These are phyloP conservation scores for Penicillium decumbens DNA, from an alignment of 2,329 filamentous ascomycete genomes.

Conservation along the genomic window DNA sequence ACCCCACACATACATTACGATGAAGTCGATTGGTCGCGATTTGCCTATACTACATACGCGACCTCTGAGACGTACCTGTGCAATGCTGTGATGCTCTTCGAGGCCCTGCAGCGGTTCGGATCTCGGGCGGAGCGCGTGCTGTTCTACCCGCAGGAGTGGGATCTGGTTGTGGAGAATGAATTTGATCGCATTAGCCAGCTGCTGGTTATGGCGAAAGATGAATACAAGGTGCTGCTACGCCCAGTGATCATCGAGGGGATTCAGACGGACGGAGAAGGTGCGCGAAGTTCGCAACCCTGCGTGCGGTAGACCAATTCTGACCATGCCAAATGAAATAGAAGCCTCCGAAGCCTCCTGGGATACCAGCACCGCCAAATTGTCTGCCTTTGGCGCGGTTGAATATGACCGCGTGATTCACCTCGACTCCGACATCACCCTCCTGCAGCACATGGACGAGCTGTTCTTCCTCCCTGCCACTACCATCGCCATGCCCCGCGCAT, in stretches of 20 bases:
- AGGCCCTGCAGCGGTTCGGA: conserved; percentile 37
- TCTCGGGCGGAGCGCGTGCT: conserved; percentile 40
- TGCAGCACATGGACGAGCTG: conserved; percentile 64
- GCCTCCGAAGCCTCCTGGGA: conserved; percentile 52
- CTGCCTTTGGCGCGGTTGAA: conserved; percentile 63
- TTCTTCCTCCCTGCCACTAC: conserved; percentile 60
- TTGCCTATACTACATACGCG: conserved; percentile 44
- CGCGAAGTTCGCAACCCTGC: conserved; percentile 11
- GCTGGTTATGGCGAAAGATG: conserved; percentile 46
- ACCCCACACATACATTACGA: conserved; percentile 30
- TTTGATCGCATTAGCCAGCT: conserved; percentile 43
- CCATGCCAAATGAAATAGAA: conserved; percentile 5
- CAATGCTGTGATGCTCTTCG: conserved; percentile 43
- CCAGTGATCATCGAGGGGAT: conserved; percentile 43
- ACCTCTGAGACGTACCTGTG: conserved; percentile 41
- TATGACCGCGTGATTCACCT: conserved; percentile 57
- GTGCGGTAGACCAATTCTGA: neutral
- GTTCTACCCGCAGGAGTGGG: conserved; percentile 42
- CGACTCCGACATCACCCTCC: conserved; percentile 61
- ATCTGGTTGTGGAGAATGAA: conserved; percentile 28
- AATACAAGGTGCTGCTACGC: conserved; percentile 49
- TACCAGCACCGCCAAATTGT: conserved; percentile 62
- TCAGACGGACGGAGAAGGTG: conserved; percentile 20
- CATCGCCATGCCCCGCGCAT: conserved; percentile 66
- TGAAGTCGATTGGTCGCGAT: conserved; percentile 40